These are phyloP conservation scores for Eimeria praecox DNA, from an alignment of 169 alveolate genomes.

Conservation along the genomic window DNA sequence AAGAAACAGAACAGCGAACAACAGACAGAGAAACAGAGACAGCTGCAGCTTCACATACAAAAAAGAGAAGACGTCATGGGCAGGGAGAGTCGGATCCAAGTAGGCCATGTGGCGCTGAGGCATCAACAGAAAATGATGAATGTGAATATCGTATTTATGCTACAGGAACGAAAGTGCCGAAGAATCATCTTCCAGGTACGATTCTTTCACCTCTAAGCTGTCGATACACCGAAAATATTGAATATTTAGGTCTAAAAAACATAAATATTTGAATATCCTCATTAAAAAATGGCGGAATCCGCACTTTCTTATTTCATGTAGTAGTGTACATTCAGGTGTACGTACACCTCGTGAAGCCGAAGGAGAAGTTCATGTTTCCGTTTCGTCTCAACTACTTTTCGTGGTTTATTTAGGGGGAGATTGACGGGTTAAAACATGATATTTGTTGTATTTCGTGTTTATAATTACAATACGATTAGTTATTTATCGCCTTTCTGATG, in stretches of 20 bases:
- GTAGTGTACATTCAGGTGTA: neutral
- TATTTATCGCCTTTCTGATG: neutral
- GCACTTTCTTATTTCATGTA: no score
- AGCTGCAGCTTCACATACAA: constrained; percentile 31
- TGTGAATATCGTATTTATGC: constrained; percentile 25
- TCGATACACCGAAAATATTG: no score
- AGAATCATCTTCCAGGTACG: constrained; percentile 27
- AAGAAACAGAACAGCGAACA: constrained; percentile 9
- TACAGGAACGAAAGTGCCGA: constrained; percentile 43
- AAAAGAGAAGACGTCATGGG: neutral
- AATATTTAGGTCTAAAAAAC: no score
- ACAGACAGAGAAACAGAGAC: neutral
- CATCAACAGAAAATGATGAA: neutral
- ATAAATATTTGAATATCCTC: no score
- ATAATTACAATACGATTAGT: no score
- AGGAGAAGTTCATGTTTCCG: neutral
- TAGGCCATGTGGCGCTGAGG: constrained; percentile 7
- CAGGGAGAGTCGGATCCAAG: constrained; percentile 13
- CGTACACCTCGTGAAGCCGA: neutral
- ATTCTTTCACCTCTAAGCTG: no score
- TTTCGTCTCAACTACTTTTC: no score
- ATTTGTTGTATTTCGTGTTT: no score
- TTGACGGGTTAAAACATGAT: no score
- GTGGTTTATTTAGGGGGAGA: no score
- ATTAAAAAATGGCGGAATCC: no score